phyloP scores from a whole-genome alignment of 2,329 filamentous ascomycete species.

The Grosmannia serpens region DNA sequence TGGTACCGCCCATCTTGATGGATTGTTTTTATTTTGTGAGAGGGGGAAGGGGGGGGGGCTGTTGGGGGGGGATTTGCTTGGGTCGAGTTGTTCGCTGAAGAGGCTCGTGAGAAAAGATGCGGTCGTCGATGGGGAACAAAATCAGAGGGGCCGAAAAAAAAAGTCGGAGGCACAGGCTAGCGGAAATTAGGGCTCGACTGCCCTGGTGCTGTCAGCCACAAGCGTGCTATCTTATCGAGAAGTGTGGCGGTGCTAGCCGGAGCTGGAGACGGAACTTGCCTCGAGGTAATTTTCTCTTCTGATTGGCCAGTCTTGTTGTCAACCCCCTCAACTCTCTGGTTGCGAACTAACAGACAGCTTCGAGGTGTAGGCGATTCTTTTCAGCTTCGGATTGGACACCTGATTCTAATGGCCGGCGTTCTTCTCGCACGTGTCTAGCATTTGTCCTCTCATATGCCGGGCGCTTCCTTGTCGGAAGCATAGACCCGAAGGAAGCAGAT shows the following conservation, averaged over 20 bases:
- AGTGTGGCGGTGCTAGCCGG: not conserved
- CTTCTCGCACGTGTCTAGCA: not conserved
- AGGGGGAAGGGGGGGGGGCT: not conserved
- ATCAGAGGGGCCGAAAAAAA: constrained; percentile 2
- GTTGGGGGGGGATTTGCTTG: not conserved
- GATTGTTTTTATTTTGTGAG: constrained; percentile 9
- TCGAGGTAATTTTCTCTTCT: not conserved
- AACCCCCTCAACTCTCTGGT: no score
- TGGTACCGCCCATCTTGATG: constrained; percentile 63
- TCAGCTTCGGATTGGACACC: not conserved
- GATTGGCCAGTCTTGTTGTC: not conserved
- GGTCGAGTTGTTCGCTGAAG: not conserved
- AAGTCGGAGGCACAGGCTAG: not conserved
- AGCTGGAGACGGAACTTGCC: not conserved
- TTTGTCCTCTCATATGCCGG: not conserved
- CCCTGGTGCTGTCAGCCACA: constrained; percentile 1
- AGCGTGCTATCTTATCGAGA: not conserved
- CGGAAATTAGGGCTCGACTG: not conserved
- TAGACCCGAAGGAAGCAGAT: not conserved
- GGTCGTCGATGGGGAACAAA: not conserved
- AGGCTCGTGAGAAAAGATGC: constrained; percentile 5
- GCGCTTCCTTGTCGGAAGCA: not conserved
- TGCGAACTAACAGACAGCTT: no score
- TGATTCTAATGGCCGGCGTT: not conserved
- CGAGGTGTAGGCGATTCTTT: not conserved